Evolutionary conservation across 305 asterid genomes (phyloP), one percentile per base, ranked within the genome.

Genomic region (Nicotiana rustica): DNA sequence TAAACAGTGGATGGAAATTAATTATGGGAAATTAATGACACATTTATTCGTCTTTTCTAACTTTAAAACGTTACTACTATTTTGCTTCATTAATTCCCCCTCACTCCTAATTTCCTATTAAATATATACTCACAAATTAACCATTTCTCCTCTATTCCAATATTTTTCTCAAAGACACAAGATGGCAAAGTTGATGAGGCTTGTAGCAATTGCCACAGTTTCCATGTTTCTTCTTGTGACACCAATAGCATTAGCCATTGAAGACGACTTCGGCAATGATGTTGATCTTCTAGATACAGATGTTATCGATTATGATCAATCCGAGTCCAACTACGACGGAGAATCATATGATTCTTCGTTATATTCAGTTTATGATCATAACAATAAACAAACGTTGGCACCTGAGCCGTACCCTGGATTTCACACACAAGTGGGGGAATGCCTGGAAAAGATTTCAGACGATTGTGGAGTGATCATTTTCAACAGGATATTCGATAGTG

Each of bases 381-480:
- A 69, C 1, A 4, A 41, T 44, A 38, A 38, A 18, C 31, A 31
- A 41, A 2, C 18, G 7, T 10, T 44, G 6, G 19, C 77, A n/a
- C 57, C 77, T 5, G 59, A 69, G 56, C 17, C 35, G 12, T 13
- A 18, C 10, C 35, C 59, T 5, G 18, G 8, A 69, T 69, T 69
- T 41, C 35, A 69, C 8, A 14, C 1, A 5, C 3, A 69, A 18
- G 77, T 69, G 10, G 55, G 14, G 78, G 9, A 71, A 12, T 71
- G 78, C 13, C 12, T 44, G 13, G 6, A 44, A 14, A 12, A 21
- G 35, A 71, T 71, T 13, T 71, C 78, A 2, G 78, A 71, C n/a
- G 78, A 71, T 47, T 71, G 78, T 47, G 78, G 78, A 7, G 60
- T 47, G 60, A 47, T 71, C 4, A 47, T 71, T 10, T 71, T 71